Conservation (phyloP, 192 early-diverging fungal genomes). For the Podila horticola region DNA sequence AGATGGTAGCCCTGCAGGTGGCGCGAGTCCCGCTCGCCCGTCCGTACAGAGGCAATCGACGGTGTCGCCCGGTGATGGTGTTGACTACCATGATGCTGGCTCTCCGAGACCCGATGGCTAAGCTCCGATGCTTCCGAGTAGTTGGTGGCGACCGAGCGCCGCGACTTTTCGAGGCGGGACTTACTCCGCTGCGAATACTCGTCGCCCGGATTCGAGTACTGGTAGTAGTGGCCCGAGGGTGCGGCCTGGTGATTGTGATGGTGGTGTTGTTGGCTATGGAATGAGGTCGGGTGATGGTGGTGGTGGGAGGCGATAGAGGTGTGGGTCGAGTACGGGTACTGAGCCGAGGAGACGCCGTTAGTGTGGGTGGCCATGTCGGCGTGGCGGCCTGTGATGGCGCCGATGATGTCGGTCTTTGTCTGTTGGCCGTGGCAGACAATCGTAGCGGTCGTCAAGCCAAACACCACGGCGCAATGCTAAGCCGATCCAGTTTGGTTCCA, state of each 20-base stretch:
- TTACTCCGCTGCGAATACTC: conserved; percentile 27
- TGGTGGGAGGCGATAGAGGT: not conserved
- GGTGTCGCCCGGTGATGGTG: conserved; percentile 15
- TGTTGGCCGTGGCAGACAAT: conserved; percentile 55
- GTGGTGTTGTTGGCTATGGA: conserved; percentile 6
- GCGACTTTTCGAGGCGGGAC: conserved; percentile 25
- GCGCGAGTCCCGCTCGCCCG: conserved; percentile 23
- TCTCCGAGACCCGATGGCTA: conserved; percentile 16
- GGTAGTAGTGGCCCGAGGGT: conserved; percentile 39
- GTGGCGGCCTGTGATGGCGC: conserved; percentile 42
- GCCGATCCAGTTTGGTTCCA: not conserved
- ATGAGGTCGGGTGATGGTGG: conserved; percentile 7
- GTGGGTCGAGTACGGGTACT: conserved; percentile 11
- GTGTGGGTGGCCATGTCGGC: conserved; percentile 20
- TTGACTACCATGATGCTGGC: not conserved
- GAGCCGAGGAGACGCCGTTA: conserved; percentile 14
- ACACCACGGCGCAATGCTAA: conserved; percentile 55
- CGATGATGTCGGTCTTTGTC: conserved; percentile 45
- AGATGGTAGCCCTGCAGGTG: not conserved
- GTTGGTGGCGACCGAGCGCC: conserved; percentile 29
- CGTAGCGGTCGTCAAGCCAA: conserved; percentile 57
- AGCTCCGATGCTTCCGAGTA: conserved; percentile 37
- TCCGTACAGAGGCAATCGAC: conserved; percentile 34
- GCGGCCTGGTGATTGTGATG: conserved; percentile 8
- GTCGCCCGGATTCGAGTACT: conserved; percentile 36